Percentiles rank a stretch among this genome's conserved stretches.
These are phyloP conservation scores for Miscanthus lutarioriparius DNA, from an alignment of 176 grass and related monocot genomes.

Conservation along the genomic window DNA sequence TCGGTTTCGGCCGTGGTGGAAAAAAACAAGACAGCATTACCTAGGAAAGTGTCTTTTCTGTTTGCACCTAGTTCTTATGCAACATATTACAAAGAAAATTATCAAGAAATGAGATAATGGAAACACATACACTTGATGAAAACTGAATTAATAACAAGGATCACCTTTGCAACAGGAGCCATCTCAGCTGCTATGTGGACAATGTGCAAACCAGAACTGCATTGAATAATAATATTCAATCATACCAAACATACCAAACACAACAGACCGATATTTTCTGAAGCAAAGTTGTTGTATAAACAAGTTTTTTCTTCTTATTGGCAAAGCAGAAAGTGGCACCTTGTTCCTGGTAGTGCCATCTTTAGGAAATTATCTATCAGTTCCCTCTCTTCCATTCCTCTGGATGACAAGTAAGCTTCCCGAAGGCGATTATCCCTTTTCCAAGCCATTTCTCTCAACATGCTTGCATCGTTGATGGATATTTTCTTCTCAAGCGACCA, in stretches of 20 bases:
- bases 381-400: conserved; percentile 68
- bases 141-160: conserved; percentile 29
- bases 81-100: conserved; percentile 13
- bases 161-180: conserved; percentile 96
- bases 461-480: conserved; percentile 56
- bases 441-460: conserved; percentile 71
- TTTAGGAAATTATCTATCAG: conserved; percentile 73
- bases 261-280: neutral
- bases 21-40: neutral
- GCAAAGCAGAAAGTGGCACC: conserved; percentile 46
- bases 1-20: neutral
- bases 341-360: conserved; percentile 56
- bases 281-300: conserved; percentile 4
- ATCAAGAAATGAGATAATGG: neutral
- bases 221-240: conserved; percentile 34
- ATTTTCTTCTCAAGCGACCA: conserved; percentile 97
- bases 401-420: conserved; percentile 77
- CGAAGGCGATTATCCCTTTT: conserved; percentile 70
- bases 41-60: neutral
- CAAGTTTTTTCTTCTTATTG: neutral
- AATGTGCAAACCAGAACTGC: conserved; percentile 82
- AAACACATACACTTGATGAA: conserved; percentile 32
- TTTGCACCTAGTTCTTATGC: conserved; percentile 1
- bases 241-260: conserved; percentile 26
- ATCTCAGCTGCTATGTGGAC: conserved; percentile 98